These are phyloP conservation scores for Quercus tomentella DNA, from an alignment of 331 rosid species.

Conservation along the genomic window DNA sequence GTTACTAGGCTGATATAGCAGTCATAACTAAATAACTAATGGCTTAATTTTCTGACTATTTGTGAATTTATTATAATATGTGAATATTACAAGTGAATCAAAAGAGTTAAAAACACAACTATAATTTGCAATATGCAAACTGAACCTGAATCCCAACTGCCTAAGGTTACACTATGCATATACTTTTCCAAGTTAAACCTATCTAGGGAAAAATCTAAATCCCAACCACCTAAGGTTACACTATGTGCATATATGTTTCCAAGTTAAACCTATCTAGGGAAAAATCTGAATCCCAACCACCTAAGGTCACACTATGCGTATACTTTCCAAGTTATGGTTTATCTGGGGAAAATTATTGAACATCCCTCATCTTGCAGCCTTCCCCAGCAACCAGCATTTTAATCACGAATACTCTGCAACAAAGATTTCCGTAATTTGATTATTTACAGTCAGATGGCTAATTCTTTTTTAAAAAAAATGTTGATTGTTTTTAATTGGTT, in stretches of 20 bases:
- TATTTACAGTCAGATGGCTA: neutral
- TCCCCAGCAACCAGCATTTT: neutral
- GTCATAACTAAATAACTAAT: neutral
- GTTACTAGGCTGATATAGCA: neutral
- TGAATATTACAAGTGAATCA: neutral
- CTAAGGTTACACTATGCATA: neutral
- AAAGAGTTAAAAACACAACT: neutral
- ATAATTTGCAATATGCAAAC: neutral
- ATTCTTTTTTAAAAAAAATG: neutral
- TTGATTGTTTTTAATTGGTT: neutral
- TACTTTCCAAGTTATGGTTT: neutral
- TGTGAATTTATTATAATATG: neutral
- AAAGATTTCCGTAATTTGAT: neutral
- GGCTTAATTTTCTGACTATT: neutral
- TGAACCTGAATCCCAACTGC: neutral
- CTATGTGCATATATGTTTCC: neutral
- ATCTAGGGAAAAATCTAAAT: neutral
- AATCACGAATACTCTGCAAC: neutral
- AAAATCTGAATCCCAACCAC: neutral
- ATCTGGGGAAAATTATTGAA: neutral
- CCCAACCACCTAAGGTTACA: neutral
- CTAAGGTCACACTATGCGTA: neutral
- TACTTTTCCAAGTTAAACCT: neutral
- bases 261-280: neutral
- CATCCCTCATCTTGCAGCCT: neutral